phyloP scores from a whole-genome alignment of 2,329 filamentous ascomycete species.

The Ophiostoma sp. region DNA sequence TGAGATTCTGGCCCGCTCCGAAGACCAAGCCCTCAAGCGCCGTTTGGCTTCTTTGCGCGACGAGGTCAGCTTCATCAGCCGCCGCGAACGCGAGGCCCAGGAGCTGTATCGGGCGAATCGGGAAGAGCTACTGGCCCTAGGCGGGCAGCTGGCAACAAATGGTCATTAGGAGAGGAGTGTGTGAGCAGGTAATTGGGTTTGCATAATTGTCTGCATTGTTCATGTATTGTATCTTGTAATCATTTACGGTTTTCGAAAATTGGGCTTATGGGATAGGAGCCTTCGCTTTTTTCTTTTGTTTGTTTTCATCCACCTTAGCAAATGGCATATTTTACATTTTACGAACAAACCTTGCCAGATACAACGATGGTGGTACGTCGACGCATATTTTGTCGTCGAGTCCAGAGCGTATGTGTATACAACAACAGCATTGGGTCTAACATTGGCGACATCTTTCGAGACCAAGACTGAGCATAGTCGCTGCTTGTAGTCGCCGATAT shows the following conservation, averaged over 20 bases:
- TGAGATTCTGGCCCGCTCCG: conserved; percentile 72
- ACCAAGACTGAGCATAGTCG: background rate
- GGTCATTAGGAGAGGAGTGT: background rate
- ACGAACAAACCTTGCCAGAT: background rate
- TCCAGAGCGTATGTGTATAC: too few relatives aligned
- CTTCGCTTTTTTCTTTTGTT: background rate
- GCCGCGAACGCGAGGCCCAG: conserved; percentile 85
- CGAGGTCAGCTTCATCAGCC: conserved; percentile 79
- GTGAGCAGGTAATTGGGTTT: background rate
- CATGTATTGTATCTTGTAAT: conserved; percentile 8
- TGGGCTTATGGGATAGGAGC: background rate
- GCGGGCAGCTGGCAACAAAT: background rate
- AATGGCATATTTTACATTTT: background rate
- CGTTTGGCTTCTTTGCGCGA: conserved; percentile 74
- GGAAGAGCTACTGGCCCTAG: conserved; percentile 72
- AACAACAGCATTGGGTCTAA: background rate
- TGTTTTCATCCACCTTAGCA: background rate
- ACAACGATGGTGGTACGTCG: too few relatives aligned
- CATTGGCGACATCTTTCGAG: background rate
- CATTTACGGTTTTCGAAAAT: background rate
- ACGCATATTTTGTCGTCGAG: too few relatives aligned
- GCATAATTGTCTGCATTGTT: background rate
- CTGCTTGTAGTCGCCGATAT: background rate
- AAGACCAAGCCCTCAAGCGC: conserved; percentile 72
- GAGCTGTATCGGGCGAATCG: conserved; percentile 75